Evolutionary conservation across 768 basidiomycete genomes (phyloP).

Genomic region (Amanita subjunquillea): DNA sequence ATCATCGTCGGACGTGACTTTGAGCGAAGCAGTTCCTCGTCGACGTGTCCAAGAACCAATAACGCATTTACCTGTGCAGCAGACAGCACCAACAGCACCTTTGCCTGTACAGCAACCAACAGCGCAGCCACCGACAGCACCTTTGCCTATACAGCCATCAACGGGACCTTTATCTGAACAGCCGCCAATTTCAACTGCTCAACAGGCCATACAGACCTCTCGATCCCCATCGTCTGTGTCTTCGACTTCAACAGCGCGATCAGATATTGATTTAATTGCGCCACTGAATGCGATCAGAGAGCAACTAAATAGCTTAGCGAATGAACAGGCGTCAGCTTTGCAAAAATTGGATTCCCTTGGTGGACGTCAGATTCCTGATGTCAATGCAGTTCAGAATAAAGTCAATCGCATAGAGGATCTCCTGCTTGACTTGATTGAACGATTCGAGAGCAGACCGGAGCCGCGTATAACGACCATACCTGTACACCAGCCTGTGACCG

Average conservation of each 20-base stretch:
- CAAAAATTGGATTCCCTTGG: slow-evolving; percentile 55
- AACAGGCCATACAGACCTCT: slow-evolving; percentile 14
- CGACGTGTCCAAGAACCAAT: slow-evolving; percentile 5
- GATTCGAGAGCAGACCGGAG: slow-evolving; percentile 13
- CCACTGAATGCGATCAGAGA: slow-evolving; percentile 49
- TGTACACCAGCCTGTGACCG: slow-evolving; percentile 9
- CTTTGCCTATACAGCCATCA: not conserved
- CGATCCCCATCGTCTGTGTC: slow-evolving; percentile 6
- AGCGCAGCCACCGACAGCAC: not conserved
- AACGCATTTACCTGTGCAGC: not conserved
- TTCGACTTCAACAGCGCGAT: slow-evolving; percentile 20
- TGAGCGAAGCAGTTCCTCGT: slow-evolving; percentile 6
- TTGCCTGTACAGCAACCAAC: not conserved
- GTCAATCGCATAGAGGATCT: slow-evolving; percentile 37
- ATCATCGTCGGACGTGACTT: slow-evolving; percentile 12
- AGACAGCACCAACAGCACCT: not conserved
- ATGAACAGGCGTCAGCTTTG: slow-evolving; percentile 53
- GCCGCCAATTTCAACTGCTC: not conserved
- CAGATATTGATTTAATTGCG: slow-evolving; percentile 33
- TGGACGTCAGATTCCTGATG: slow-evolving; percentile 31
- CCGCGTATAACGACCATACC: slow-evolving; percentile 12
- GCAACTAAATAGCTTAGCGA: slow-evolving; percentile 47
- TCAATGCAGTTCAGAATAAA: slow-evolving; percentile 29
- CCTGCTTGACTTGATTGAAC: slow-evolving; percentile 27
- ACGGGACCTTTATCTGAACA: not conserved